phyloP scores from a whole-genome alignment of 1,284 basidiomycete species.

The Rhodotorula sp. region DNA sequence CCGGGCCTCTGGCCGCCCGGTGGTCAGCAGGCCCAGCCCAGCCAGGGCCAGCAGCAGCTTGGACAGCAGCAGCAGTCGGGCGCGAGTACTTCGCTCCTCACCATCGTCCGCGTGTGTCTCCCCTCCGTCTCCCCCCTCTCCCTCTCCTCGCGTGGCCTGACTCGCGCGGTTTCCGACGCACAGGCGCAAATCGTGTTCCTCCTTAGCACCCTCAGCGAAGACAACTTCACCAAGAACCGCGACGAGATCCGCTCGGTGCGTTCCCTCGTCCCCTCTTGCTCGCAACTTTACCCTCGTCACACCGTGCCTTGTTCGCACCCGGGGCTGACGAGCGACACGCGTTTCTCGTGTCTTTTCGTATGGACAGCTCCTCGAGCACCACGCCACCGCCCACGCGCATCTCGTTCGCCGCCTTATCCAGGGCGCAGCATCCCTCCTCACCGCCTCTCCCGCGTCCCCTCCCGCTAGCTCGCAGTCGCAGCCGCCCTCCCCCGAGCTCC shows the following conservation, averaged over 20 bases:
- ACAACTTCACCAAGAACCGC: constrained; percentile 88
- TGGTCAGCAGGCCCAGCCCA: not conserved
- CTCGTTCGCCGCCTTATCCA: constrained; percentile 90
- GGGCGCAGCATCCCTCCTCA: constrained; percentile 59
- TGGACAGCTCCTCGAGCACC: constrained; percentile 83
- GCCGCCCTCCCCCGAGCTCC: constrained; percentile 59
- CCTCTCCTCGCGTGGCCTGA: too few relatives aligned
- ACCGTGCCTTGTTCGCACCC: not conserved
- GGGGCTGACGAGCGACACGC: not conserved
- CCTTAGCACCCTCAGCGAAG: constrained; percentile 87
- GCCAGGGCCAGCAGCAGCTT: not conserved
- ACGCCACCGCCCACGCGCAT: constrained; percentile 91
- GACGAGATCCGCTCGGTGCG: constrained; percentile 85
- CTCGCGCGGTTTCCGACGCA: too few relatives aligned
- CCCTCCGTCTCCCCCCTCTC: not conserved
- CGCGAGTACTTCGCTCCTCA: constrained; percentile 21
- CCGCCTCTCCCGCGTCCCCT: constrained; percentile 61
- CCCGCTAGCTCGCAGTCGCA: constrained; percentile 46
- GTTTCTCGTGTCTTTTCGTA: not conserved
- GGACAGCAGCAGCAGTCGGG: not conserved
- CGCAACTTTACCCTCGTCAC: not conserved
- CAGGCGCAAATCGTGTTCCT: constrained; percentile 78
- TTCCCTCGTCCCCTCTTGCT: not conserved
- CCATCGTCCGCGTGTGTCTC: constrained; percentile 29
- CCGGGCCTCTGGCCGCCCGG: constrained; percentile 27